Evolutionary conservation across 768 basidiomycete species (phyloP), one percentile per base, ranked within the genome.

Genomic region (Suillus hirtellus): DNA sequence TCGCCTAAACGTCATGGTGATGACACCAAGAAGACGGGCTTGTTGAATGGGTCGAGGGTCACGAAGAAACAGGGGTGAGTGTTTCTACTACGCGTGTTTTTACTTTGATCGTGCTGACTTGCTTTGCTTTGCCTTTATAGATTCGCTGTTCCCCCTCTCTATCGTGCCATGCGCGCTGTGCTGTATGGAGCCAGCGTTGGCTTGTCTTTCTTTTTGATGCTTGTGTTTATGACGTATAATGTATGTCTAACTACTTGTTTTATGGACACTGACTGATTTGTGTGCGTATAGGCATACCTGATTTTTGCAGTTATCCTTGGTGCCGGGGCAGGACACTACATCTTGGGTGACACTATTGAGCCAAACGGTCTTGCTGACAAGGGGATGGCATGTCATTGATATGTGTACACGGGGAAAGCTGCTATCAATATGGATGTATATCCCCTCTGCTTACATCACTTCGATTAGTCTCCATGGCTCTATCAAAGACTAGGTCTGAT

Each of bases 201-300:
- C 74, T 74, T 94, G 63, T 92, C 92, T 42, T 92, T 90, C 81
- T 93, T 93, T 84, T 85, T 94, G 72, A 97, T 97, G 95, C 80
- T 97, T 63, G 88, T 96, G 46, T 95, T 94, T 76, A 96, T 97
- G 95, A 96, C 95, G 5, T 97, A 96, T 78, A 97, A 97, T 67
- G 93, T 94, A 63, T 70, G 91, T 78, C 27, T 19, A 35, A 46
- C 8, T 46, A 21, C 11, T 54, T 56, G 54, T 14, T 63, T 50
- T 9, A 49, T 2, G 11, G 44, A 4, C 21, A 66, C 46, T 63
- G 8, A 61, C 52, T 59, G 59, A 19, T 50, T 24, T 19, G 9
- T 24, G 58, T 35, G 12, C 19, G 38, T 53, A 1, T 67, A 95
- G 93, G 93, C 90, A 40, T 96, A 95, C 69, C 86, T 96, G 40